Base-by-base conservation (phyloP, 1,284 basidiomycete species). In the Apiotrichum domesticum region DNA sequence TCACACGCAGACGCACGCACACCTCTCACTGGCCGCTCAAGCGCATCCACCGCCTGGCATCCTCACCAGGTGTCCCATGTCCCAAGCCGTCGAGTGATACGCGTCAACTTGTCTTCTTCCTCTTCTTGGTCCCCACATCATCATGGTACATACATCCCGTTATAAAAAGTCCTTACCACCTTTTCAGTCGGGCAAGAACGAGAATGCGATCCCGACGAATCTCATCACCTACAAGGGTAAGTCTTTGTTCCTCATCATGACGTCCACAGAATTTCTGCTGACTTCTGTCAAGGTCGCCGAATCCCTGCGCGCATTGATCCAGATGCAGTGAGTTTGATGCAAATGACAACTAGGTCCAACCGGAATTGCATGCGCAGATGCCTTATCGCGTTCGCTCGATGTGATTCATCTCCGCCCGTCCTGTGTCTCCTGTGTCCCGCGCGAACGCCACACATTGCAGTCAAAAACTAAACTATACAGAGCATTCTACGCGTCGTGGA, bases 271-370 rank as follows among this genome's bases (percentile, higher is more conserved):
- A 21, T 33, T 45, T 35, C 21, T n/a, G 48, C 21, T 50, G 32
- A 15, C 13, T 6, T 46, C 51, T 40, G 7, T 13, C 6, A 60
- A 73, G 73, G 73, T 10, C 63, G 70, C 14, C 63, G 64, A 40
- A 70, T 73, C 52, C 71, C 72, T 6, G 73, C 73, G 51, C 63
- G 71, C 46, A 75, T 75, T 35, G 73, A 75, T 56, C 67, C 71
- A 21, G 70, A 70, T 58, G 73, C 73, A 50, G 73, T 75, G 58
- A 59, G 71, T 42, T 14, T 42, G 41, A 9, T 42, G 41, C 9
- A 9, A 42, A 9, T 11, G 41, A 15, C 35, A 11, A 32, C n/a
- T 2, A 6, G 13, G 46, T 6, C 4, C 32, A 47, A 39, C 37
- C 37, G 9, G 37, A 8, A 8, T 8, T 13, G 37, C 37, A 39